Base-by-base conservation (phyloP, 2,329 filamentous ascomycete species). In the Colletotrichum higginsianum region DNA sequence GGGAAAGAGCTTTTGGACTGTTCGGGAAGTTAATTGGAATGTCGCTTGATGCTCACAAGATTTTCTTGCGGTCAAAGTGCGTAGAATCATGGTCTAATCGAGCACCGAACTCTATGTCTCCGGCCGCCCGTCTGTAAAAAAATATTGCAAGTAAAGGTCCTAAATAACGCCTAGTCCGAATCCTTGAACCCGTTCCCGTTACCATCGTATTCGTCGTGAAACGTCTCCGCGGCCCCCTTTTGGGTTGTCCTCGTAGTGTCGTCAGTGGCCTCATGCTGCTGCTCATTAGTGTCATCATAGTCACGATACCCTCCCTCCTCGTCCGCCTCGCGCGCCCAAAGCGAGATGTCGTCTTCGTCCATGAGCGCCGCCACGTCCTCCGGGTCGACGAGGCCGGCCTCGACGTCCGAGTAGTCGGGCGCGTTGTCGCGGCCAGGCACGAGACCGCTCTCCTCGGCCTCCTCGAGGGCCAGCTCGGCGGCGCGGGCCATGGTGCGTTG, bases 401-500 rank as follows among this genome's bases (percentile, higher is more conserved):
- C 86, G 3, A 83, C 79, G 40, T 86, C 86, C n/a, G 79, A 83
- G 65, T 87, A 85, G n/a, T 75, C 77, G 21, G 47, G 69, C 16
- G 69, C 66, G 15, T 21, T 11, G 35, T 72, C 65, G 23, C 23
- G 60, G 3, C 65, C 69, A 15, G 69, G 65, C 13, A 74, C 78
- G n/a, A 76, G 74, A 12, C 74, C 74, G 30, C 58, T 56, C 42
- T 35, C 55, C 46, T 74, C 71, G 26, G 76, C 82, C 60, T 86
- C 85, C 61, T 86, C 85, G 52, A 83, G 79, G 15, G 85, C 87
- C 44, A 92, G 83, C 80, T 91, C 87, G 61, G 86, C 86, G 21
- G 90, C 90, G 63, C 90, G 86, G 50, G 88, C 86, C 86, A 92
- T 91, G 66, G 90, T 92, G 71, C 89, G 86, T 64, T 88, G 88